Base-by-base conservation (phyloP, 345 rosid species). In the Microcos paniculata region DNA sequence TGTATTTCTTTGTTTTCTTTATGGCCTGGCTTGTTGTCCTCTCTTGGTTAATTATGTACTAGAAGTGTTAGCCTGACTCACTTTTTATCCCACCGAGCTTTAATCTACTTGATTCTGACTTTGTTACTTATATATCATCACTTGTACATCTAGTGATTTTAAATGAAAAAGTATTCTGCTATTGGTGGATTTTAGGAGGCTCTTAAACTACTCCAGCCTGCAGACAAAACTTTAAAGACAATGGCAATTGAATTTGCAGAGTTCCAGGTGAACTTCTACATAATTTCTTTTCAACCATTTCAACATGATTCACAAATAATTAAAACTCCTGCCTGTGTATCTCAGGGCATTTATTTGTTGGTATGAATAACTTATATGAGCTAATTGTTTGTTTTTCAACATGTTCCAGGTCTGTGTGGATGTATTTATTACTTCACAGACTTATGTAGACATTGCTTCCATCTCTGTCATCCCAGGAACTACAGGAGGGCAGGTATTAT, bases 211-310 rank as follows among this genome's bases (percentile, higher is more conserved):
- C 93, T 95, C 24, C 97, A 95, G 76, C 90, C 98, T 26, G 94
- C 92, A 11, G 98, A 93, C 81, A 93, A 88, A 86, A 89, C 91
- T 69, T 78, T 95, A 78, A 93, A 89, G 90, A 85, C 94, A 73
- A 84, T 95, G 98, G 99, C 98, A 72, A 88, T 93, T 78, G 99
- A 95, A 75, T 89, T 95, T 89, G 99, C 98, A n/a, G 98, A 95
- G 81, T 93, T 87, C 81, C 99, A 93, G 97, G 99, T 92, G 61
- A 62, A 73, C 55, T 80, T 57, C 71, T 56, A 31, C 74, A 43
- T 38, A 3, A 62, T 65, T 16, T 56, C 23, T 51, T 74, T 82
- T 77, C 26, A 43, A 23, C 23, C 2, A 10, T 28, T 67, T 58
- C 21, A 15, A 48, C n/a, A 46, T 58, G 18, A 51, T 33, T 42